phyloP scores from a whole-genome alignment of 768 basidiomycete species.

The Phylloporus sp. region DNA sequence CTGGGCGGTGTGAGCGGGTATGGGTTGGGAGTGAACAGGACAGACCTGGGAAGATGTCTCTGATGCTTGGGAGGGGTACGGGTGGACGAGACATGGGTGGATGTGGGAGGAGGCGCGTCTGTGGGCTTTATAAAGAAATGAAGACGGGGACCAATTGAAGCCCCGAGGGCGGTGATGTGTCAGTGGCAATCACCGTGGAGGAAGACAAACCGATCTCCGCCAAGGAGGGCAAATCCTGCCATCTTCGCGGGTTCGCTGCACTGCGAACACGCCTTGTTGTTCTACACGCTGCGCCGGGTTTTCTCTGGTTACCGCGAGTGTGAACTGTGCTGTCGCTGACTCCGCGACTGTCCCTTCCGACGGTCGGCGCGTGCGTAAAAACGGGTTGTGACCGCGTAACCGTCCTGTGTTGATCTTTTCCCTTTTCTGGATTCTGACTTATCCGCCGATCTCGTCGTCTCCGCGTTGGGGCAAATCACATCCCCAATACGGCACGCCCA shows the following conservation, averaged over 20 bases:
- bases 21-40: neutral
- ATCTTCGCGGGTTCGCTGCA: slow-evolving; percentile 13
- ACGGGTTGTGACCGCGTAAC: slow-evolving; percentile 13
- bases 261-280: too few relatives aligned
- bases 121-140: slow-evolving; percentile 8
- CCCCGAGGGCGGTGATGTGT: slow-evolving; percentile 22
- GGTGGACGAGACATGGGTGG: slow-evolving; percentile 22
- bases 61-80: slow-evolving; percentile 44
- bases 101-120: neutral
- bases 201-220: slow-evolving; percentile 14
- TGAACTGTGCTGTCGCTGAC: neutral
- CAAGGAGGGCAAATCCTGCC: slow-evolving; percentile 22
- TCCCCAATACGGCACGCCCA: slow-evolving; percentile 12
- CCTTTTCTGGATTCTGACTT: slow-evolving; percentile 27
- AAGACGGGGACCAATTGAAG: slow-evolving; percentile 21
- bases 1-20: slow-evolving; percentile 9
- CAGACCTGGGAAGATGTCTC: slow-evolving; percentile 54
- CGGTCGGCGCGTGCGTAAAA: slow-evolving; percentile 2
- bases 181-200: slow-evolving; percentile 26
- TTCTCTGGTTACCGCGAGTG: neutral
- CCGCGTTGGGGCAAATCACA: slow-evolving; percentile 24
- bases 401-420: slow-evolving; percentile 31
- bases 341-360: neutral
- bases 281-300: neutral
- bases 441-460: slow-evolving; percentile 36